A percentile compares a stretch with the other conserved stretches of the same genome.
Evolutionary conservation across 169 alveolate genomes (phyloP).

Genomic region (Plasmodium ovale): DNA sequence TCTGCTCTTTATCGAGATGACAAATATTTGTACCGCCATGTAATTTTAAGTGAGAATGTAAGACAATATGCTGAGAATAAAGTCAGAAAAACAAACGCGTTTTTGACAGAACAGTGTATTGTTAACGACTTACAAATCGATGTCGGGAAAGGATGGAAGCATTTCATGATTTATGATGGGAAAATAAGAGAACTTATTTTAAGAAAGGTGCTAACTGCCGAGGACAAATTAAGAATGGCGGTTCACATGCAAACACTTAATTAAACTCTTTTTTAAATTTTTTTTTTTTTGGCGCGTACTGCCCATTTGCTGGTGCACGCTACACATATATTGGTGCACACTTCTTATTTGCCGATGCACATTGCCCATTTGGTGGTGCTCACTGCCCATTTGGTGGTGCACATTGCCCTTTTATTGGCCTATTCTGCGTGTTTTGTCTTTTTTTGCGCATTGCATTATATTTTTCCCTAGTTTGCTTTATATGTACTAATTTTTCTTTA

Average conservation of each 20-base stretch:
- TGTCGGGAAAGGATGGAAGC: slow-evolving; percentile 91
- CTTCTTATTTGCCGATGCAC: no score
- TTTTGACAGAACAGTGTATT: slow-evolving; percentile 87
- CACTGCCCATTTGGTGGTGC: no score
- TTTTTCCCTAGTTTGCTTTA: no score
- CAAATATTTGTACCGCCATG: slow-evolving; percentile 88
- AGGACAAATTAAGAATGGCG: slow-evolving; percentile 75
- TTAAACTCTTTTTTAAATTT: neutral
- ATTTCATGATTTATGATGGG: slow-evolving; percentile 88
- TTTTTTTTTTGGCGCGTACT: neutral
- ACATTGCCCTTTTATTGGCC: no score
- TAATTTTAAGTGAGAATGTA: slow-evolving; percentile 87
- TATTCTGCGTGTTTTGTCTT: no score
- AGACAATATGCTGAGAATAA: slow-evolving; percentile 87
- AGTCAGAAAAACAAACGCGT: slow-evolving; percentile 82
- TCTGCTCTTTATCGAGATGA: slow-evolving; percentile 89
- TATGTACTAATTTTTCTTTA: no score
- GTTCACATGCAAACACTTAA: slow-evolving; percentile 33
- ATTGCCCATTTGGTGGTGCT: no score
- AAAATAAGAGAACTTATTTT: slow-evolving; percentile 87
- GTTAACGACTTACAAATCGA: slow-evolving; percentile 87
- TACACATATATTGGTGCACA: neutral
- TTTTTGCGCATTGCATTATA: no score
- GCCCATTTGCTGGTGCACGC: neutral
- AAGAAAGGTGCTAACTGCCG: slow-evolving; percentile 79